These are phyloP conservation scores for Lagenidium giganteum DNA, from an alignment of 352 stramenopile genomes.

Conservation along the genomic window DNA sequence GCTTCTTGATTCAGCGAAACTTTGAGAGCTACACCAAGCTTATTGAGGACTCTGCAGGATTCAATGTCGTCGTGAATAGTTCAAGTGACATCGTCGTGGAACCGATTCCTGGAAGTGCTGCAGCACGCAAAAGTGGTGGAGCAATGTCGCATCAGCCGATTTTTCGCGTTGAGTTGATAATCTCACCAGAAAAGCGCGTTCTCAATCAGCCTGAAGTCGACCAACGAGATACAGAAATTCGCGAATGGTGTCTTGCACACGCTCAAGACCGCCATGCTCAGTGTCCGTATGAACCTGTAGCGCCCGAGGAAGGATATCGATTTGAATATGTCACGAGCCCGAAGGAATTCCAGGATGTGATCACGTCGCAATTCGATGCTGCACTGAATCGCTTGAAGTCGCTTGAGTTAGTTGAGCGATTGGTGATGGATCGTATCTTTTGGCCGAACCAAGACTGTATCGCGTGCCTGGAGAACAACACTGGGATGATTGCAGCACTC, in stretches of 20 bases:
- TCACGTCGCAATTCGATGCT: slow-evolving; percentile 78
- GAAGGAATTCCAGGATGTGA: slow-evolving; percentile 58
- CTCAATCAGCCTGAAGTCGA: slow-evolving; percentile 57
- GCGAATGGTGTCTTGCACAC: slow-evolving; percentile 55
- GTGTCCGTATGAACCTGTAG: slow-evolving; percentile 52
- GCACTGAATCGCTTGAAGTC: slow-evolving; percentile 76
- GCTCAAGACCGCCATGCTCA: slow-evolving; percentile 36
- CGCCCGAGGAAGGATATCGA: slow-evolving; percentile 32
- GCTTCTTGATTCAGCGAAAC: slow-evolving; percentile 53
- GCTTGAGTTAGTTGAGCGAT: slow-evolving; percentile 86
- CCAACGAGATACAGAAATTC: slow-evolving; percentile 45
- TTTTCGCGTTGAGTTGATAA: slow-evolving; percentile 69
- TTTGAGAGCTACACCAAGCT: slow-evolving; percentile 64
- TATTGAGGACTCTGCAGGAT: slow-evolving; percentile 64
- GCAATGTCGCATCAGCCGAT: slow-evolving; percentile 43
- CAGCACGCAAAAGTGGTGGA: too few species aligned
- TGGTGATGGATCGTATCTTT: slow-evolving; percentile 95
- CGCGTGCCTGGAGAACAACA: slow-evolving; percentile 61
- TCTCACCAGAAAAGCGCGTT: slow-evolving; percentile 42
- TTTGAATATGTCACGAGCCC: slow-evolving; percentile 80
- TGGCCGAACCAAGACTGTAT: slow-evolving; percentile 93
- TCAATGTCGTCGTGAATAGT: slow-evolving; percentile 42
- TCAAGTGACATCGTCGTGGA: slow-evolving; percentile 38
- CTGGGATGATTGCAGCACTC: slow-evolving; percentile 51
- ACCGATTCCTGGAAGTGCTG: slow-evolving; percentile 1